Evolutionary conservation across 2,329 filamentous ascomycete genomes (phyloP), one percentile per base, ranked within the genome.

Genomic region (Tricladium varicosporioides): DNA sequence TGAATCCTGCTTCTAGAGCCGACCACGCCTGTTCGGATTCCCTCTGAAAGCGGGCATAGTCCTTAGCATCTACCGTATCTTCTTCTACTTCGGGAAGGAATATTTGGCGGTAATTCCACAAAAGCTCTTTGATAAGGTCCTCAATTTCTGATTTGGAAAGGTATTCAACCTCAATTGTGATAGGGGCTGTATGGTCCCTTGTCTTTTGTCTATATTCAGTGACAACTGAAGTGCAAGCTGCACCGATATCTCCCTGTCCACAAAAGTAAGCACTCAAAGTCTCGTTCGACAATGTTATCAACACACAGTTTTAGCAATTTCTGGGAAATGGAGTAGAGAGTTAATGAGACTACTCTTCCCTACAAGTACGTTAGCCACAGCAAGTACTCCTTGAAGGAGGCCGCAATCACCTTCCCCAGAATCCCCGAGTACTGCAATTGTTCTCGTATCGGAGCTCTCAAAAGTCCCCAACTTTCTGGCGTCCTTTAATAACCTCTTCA

Each of bases 11-110:
- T 53, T 70, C 51, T 22, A 75, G 52, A 62, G 74, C 63, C 65
- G 67, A 65, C 76, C 78, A 57, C 70, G 79, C 66, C 72, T 82
- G 60, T n/a, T 64, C 66, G 0, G 72, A 73, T 53, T 71, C 65
- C 18, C 62, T 53, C 53, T 65, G 58, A 18, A 63, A 68, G 2
- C 57, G 57, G 27, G 52, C 58, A 51, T 71, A 71, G 2, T 72
- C 68, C 9, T 63, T 58, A 9, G 58, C 57, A 3, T 62, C 56
- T 1, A 63, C 65, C 0, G 57, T 47, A 14, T 64, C 52, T 8
- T 61, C 63, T 33, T 67, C 61, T 3, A 65, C 57, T 0, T 52
- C 54, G 1, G 65, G 64, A 16, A 70, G 65, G 27, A 64, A 72
- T 5, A 70, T 42, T 47, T 68, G 67, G 10, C 70, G 61, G 19